Evolutionary conservation across 2,329 filamentous ascomycete species (phyloP).

Genomic region (Aspergillus fischeri): DNA sequence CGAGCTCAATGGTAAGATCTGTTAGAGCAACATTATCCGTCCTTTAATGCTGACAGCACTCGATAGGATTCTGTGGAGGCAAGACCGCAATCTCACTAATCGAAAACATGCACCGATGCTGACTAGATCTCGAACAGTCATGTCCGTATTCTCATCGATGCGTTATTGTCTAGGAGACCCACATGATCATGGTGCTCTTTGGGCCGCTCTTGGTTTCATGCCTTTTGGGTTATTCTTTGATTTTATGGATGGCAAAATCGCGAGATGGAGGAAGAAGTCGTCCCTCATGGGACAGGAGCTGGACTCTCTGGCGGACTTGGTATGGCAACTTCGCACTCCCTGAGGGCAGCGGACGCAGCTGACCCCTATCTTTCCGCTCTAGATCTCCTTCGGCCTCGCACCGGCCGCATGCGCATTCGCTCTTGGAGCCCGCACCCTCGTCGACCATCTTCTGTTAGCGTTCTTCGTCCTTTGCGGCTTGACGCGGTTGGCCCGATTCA

Average conservation of each 20-base stretch:
- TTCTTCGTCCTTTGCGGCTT: slow-evolving; percentile 95
- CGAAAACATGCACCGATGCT: slow-evolving; percentile 8
- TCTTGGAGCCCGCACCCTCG: slow-evolving; percentile 75
- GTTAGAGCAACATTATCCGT: neutral
- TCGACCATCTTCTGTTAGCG: slow-evolving; percentile 75
- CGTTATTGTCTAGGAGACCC: slow-evolving; percentile 81
- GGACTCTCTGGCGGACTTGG: slow-evolving; percentile 90
- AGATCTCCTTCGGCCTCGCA: slow-evolving; percentile 95
- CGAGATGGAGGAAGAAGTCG: slow-evolving; percentile 93
- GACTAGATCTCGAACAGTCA: slow-evolving; percentile 49
- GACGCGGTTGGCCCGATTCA: slow-evolving; percentile 91
- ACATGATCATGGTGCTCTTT: slow-evolving; percentile 64
- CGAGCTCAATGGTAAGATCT: slow-evolving; percentile 44
- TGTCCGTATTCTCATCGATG: slow-evolving; percentile 93
- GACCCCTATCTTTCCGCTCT: slow-evolving; percentile 5
- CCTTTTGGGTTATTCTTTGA: slow-evolving; percentile 96
- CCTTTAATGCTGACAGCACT: slow-evolving; percentile 14
- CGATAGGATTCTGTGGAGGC: slow-evolving; percentile 47
- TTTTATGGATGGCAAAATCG: slow-evolving; percentile 95
- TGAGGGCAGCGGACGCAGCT: neutral
- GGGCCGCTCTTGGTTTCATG: slow-evolving; percentile 78
- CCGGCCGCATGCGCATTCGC: slow-evolving; percentile 85
- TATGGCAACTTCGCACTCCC: slow-evolving; percentile 43
- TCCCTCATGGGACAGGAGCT: slow-evolving; percentile 97
- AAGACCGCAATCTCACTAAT: slow-evolving; percentile 20